A percentile compares a stretch with the other conserved stretches of the same genome.
Conservation (phyloP, 1,284 basidiomycete genomes). For the Pascua sp. region DNA sequence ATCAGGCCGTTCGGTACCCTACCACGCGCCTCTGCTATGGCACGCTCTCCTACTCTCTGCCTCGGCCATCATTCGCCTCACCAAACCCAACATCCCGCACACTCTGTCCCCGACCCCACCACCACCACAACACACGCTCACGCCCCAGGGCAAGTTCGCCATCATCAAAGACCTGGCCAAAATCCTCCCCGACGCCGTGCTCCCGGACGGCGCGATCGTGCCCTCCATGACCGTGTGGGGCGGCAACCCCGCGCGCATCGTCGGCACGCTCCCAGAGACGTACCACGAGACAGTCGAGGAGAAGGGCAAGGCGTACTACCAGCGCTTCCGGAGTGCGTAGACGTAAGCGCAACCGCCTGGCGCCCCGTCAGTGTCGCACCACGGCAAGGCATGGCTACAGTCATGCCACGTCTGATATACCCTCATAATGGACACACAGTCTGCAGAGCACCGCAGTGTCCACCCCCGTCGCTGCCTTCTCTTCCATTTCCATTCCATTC, state of each 20-base stretch:
- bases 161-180: constrained; percentile 95
- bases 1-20: no score
- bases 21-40: no score
- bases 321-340: constrained; percentile 55
- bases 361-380: no score
- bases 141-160: constrained; percentile 79
- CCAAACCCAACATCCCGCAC: neutral
- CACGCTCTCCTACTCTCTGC: neutral
- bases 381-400: no score
- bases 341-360: no score
- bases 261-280: constrained; percentile 83
- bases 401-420: no score
- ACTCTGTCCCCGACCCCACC: neutral
- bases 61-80: neutral
- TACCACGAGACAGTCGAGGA: constrained; percentile 76
- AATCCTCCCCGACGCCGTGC: constrained; percentile 69
- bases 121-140: neutral
- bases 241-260: constrained; percentile 81
- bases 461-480: no score
- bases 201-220: constrained; percentile 89
- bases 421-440: no score
- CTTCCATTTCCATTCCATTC: no score
- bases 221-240: constrained; percentile 80
- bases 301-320: constrained; percentile 72
- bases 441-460: no score